Conservation (phyloP, 2,329 filamentous ascomycete genomes). For the Thelonectria olida region DNA sequence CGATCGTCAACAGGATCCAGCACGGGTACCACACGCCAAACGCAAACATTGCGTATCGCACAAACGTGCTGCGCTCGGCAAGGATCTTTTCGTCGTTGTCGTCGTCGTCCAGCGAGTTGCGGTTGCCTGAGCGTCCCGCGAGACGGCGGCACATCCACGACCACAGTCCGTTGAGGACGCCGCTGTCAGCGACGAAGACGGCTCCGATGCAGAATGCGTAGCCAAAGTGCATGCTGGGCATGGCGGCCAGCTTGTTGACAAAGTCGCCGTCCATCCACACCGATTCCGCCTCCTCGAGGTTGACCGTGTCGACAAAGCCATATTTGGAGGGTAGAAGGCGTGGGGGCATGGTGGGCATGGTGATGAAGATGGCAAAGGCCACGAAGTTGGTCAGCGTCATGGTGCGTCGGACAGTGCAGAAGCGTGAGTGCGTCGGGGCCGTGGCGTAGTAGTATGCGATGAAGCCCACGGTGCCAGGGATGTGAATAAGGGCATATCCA, state of each 20-base stretch:
- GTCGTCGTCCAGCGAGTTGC: conserved; percentile 12
- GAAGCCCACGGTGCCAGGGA: conserved; percentile 75
- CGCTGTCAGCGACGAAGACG: conserved; percentile 61
- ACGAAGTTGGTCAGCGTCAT: conserved; percentile 66
- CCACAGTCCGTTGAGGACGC: conserved; percentile 52
- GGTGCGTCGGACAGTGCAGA: conserved; percentile 61
- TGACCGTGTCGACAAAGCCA: conserved; percentile 65
- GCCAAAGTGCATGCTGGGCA: conserved; percentile 66
- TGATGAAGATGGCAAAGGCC: conserved; percentile 64
- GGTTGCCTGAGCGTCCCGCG: not conserved
- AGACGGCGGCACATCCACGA: conserved; percentile 6
- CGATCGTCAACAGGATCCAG: conserved; percentile 64
- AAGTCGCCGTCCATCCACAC: conserved; percentile 72
- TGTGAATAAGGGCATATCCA: conserved; percentile 77
- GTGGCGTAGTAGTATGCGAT: conserved; percentile 69
- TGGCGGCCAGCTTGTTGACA: conserved; percentile 65
- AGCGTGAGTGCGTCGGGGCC: conserved; percentile 67
- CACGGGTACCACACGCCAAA: conserved; percentile 61
- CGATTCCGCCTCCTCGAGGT: conserved; percentile 47
- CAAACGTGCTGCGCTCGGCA: conserved; percentile 29
- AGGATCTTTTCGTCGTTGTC: conserved; percentile 30
- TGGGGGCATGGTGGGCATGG: conserved; percentile 67
- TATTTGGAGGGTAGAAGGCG: conserved; percentile 64
- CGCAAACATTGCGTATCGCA: conserved; percentile 31
- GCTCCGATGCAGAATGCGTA: conserved; percentile 63